Base-by-base conservation (phyloP, 2,329 filamentous ascomycete species). In the Cladobotryum mycophilum region DNA sequence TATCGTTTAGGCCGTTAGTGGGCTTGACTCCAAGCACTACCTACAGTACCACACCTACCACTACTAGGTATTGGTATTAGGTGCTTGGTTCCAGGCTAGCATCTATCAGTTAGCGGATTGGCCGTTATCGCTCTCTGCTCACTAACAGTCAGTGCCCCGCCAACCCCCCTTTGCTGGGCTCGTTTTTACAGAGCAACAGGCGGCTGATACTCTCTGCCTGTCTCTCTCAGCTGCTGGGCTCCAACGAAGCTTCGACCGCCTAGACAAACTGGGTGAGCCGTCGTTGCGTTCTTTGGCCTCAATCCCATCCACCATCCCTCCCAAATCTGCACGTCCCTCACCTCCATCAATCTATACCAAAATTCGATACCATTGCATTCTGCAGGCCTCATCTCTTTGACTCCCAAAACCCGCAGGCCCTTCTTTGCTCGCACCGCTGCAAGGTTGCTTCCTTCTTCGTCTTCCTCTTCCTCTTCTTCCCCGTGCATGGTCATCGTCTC, bases 211-310 rank as follows among this genome's bases (percentile, higher is more conserved):
- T 42, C 25, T 30, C 22, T 25, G n/a, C n/a, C 22, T 25, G 22
- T n/a, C n/a, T n/a, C 25, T 30, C 25, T 30, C 25, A 30, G 18
- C 25, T 48, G 46, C 46, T 48, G 40, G 46, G 45, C 45, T 47
- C 45, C 45, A 47, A 47, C 45, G 33, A 33, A 47, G 45, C 45
- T 45, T 45, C 43, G 43, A 38, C 36, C 36, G 17, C 36, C 36
- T 17, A 38, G 36, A 38, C 36, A 38, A 17, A 38, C 14, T 30
- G 25, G 25, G 25, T 30, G 25, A 30, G 25, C 25, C 25, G 25
- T 30, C 9, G 25, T 30, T 30, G 25, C 25, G 25, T 30, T 30
- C 8, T 38, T 38, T 38, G 36, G 36, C 36, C 36, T 38, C 36
- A 38, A 17, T 9, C 14, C 36, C 36, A 38, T 38, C 36, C 17